Evolutionary conservation across 2,329 filamentous ascomycete genomes (phyloP).

Genomic region (Myotisia sp.): DNA sequence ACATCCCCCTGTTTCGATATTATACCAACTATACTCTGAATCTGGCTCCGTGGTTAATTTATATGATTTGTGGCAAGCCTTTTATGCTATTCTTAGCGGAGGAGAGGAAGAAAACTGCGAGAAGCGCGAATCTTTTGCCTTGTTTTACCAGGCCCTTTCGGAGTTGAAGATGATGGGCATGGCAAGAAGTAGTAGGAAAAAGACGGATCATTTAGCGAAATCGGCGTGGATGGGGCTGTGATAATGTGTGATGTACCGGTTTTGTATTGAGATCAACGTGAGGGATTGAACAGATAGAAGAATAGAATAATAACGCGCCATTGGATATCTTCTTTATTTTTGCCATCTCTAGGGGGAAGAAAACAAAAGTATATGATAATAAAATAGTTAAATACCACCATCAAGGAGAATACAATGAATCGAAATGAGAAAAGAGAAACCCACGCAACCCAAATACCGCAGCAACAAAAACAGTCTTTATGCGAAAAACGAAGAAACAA

Average conservation of each 20-base stretch:
- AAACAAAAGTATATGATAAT: background rate
- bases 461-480: background rate
- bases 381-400: conserved; percentile 1
- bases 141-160: conserved; percentile 74
- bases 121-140: conserved; percentile 39
- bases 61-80: conserved; percentile 48
- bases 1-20: conserved; percentile 44
- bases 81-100: conserved; percentile 38
- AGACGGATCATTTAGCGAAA: conserved; percentile 83
- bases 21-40: conserved; percentile 51
- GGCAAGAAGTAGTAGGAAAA: conserved; percentile 78
- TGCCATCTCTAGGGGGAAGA: too few relatives aligned
- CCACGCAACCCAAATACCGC: background rate
- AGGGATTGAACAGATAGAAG: background rate
- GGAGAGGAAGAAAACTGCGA: conserved; percentile 20
- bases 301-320: background rate
- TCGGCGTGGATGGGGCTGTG: conserved; percentile 55
- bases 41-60: conserved; percentile 48
- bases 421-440: conserved; percentile 1
- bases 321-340: too few relatives aligned
- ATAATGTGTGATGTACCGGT: conserved; percentile 2
- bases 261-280: conserved; percentile 6
- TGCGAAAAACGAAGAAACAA: too few relatives aligned
- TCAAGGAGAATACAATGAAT: background rate
- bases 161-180: conserved; percentile 78